phyloP scores from a whole-genome alignment of 78 protist species.

The Monosiga brevicollis region DNA sequence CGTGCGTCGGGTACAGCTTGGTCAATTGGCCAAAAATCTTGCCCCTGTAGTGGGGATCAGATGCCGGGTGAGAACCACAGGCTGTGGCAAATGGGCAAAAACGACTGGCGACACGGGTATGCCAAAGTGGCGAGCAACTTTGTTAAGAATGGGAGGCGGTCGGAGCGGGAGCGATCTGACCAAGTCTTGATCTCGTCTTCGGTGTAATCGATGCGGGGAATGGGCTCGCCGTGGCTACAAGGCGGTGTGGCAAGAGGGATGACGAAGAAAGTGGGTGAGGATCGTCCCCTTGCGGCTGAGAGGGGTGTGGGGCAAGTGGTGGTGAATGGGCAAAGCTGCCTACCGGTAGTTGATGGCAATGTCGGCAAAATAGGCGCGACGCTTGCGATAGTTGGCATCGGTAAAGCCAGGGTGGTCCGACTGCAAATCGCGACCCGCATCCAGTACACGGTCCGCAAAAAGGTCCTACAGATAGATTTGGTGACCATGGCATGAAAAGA shows the following conservation, averaged over 20 bases:
- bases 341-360: conserved; percentile 43
- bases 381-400: conserved; percentile 67
- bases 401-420: conserved; percentile 83
- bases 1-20: conserved; percentile 65
- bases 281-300: too few relatives aligned
- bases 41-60: conserved; percentile 6
- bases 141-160: too few relatives aligned
- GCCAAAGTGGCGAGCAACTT: too few relatives aligned
- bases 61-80: too few relatives aligned
- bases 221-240: conserved; percentile 36
- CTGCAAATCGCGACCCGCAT: conserved; percentile 50
- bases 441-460: conserved; percentile 35
- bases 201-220: conserved; percentile 65
- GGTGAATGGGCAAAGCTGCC: not conserved
- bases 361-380: conserved; percentile 57
- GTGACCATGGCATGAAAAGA: not conserved
- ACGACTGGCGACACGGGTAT: too few relatives aligned
- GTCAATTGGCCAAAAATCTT: conserved; percentile 33
- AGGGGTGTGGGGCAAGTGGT: too few relatives aligned
- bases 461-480: conserved; percentile 31
- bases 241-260: not conserved
- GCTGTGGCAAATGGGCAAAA: too few relatives aligned
- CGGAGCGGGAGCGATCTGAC: too few relatives aligned
- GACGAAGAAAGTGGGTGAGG: too few relatives aligned
- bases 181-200: conserved; percentile 65